phyloP scores from a whole-genome alignment of 2,329 filamentous ascomycete genomes.

The Piedraia hortae region DNA sequence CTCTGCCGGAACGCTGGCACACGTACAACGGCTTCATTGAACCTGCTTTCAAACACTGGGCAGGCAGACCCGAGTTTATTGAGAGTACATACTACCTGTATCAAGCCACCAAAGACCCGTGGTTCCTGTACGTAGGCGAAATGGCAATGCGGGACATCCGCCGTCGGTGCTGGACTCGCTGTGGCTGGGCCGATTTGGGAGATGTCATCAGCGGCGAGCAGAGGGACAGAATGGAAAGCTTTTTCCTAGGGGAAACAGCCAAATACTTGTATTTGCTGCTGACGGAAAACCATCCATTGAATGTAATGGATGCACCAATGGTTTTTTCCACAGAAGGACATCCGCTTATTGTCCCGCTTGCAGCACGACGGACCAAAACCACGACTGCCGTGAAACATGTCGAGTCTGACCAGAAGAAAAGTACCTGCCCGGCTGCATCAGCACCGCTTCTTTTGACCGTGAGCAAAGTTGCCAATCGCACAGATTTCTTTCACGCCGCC shows the following conservation, averaged over 20 bases:
- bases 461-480: constrained; percentile 51
- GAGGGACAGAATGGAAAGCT: constrained; percentile 92
- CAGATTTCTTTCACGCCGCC: constrained; percentile 70
- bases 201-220: constrained; percentile 41
- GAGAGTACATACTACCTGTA: constrained; percentile 96
- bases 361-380: background rate
- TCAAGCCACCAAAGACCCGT: constrained; percentile 72
- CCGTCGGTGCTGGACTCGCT: constrained; percentile 64
- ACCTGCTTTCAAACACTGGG: constrained; percentile 77
- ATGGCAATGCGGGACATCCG: constrained; percentile 82
- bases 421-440: constrained; percentile 37
- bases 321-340: constrained; percentile 95
- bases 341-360: constrained; percentile 41
- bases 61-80: constrained; percentile 81
- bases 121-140: constrained; percentile 87
- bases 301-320: constrained; percentile 58
- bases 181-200: constrained; percentile 68
- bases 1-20: constrained; percentile 67
- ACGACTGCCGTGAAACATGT: background rate
- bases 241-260: constrained; percentile 85
- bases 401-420: background rate
- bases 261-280: constrained; percentile 91
- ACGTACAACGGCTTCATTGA: constrained; percentile 51
- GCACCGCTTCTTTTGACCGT: constrained; percentile 35
- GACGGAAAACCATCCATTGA: constrained; percentile 61